These are phyloP conservation scores for Rhodotorula sp. DNA, from an alignment of 1,284 basidiomycete genomes.

Conservation along the genomic window DNA sequence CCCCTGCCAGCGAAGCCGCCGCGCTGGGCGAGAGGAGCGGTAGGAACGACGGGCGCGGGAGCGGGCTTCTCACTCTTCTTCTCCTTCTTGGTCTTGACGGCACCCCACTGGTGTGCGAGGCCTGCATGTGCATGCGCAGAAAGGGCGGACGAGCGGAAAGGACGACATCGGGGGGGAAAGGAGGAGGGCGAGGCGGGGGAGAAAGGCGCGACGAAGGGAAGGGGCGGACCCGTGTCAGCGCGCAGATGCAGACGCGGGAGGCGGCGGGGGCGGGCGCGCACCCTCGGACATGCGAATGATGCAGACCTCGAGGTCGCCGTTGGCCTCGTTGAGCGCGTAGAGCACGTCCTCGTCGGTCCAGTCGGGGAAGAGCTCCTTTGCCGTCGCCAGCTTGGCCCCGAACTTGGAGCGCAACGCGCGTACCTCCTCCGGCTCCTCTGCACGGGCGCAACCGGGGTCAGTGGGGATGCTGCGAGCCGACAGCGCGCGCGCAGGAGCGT, in stretches of 20 bases:
- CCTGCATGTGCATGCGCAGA: constrained; percentile 56
- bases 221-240: background rate
- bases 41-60: constrained; percentile 7
- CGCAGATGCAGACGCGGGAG: background rate
- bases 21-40: constrained; percentile 13
- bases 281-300: constrained; percentile 78
- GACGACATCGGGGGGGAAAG: background rate
- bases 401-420: constrained; percentile 36
- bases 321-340: constrained; percentile 69
- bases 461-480: background rate
- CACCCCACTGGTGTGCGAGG: constrained; percentile 77
- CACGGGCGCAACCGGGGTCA: background rate
- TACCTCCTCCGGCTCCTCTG: constrained; percentile 35
- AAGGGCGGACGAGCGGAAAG: background rate
- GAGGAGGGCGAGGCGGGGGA: background rate
- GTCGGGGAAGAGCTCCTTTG: constrained; percentile 70
- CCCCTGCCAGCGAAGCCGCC: constrained; percentile 35
- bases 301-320: constrained; percentile 72
- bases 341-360: constrained; percentile 81
- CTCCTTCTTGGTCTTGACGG: constrained; percentile 83
- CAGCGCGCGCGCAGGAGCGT: background rate
- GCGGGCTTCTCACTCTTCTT: constrained; percentile 55
- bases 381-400: constrained; percentile 22
- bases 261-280: constrained; percentile 48
- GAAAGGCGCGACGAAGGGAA: too few relatives aligned